Percentiles rank a stretch among this genome's conserved stretches.
Conservation (phyloP, 176 grass and related monocot genomes). For the Cenchrus fungigraminus region DNA sequence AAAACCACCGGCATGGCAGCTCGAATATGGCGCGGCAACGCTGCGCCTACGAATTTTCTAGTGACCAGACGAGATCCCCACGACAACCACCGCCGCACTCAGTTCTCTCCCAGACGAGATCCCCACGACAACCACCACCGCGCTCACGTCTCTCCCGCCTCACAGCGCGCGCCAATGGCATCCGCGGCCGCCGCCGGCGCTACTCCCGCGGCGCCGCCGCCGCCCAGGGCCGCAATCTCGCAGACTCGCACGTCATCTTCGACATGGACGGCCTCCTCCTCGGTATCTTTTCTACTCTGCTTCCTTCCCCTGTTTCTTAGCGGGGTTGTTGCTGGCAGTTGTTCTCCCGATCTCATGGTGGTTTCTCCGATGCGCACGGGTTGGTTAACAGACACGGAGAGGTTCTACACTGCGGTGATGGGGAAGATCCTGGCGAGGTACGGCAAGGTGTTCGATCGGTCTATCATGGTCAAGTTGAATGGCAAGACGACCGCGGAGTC, state of each 20-base stretch:
- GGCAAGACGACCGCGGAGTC: slow-evolving; percentile 84
- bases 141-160: slow-evolving; percentile 27
- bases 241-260: slow-evolving; percentile 84
- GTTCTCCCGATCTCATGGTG: neutral
- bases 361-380: neutral
- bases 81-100: no score
- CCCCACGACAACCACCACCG: neutral
- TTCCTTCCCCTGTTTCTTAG: neutral
- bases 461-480: slow-evolving; percentile 91
- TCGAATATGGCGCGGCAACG: no score
- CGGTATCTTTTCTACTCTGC: slow-evolving; percentile 37
- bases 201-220: neutral
- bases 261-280: slow-evolving; percentile 95
- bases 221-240: slow-evolving; percentile 42
- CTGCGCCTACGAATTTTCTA: no score
- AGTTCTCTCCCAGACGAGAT: neutral
- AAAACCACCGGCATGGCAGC: no score
- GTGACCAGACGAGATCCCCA: no score
- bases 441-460: slow-evolving; percentile 90
- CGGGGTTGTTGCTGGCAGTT: neutral
- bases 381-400: slow-evolving; percentile 70
- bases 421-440: slow-evolving; percentile 85
- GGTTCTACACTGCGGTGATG: slow-evolving; percentile 90
- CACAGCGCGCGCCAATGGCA: slow-evolving; percentile 29
- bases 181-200: slow-evolving; percentile 33